Conservation (phyloP, 2,329 filamentous ascomycete genomes). For the Blumeria graminis region DNA sequence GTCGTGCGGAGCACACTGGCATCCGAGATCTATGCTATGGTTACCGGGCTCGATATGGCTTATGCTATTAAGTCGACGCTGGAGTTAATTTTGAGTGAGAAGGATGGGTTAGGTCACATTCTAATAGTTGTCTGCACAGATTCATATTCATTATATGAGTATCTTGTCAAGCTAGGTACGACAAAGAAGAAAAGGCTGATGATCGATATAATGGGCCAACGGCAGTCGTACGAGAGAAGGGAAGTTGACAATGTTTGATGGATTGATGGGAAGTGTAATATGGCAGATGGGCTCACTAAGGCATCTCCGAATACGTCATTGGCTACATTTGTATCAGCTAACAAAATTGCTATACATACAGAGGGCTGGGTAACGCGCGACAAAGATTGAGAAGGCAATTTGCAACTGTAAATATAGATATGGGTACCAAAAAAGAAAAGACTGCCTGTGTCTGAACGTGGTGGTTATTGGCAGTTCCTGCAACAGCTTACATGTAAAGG, state of each 20-base stretch:
- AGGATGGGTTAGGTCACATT: background rate
- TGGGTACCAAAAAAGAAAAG: no score
- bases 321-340: background rate
- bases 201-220: background rate
- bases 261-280: background rate
- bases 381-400: no score
- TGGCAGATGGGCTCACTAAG: background rate
- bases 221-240: background rate
- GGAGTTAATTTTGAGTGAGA: background rate
- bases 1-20: conserved; percentile 4
- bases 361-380: background rate
- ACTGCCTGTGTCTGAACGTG: background rate
- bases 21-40: conserved; percentile 4
- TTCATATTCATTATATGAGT: background rate
- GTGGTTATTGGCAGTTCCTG: background rate
- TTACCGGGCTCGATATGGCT: conserved; percentile 2
- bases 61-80: background rate
- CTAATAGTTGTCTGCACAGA: background rate
- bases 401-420: no score
- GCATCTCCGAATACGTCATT: background rate
- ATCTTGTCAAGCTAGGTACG: background rate
- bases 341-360: background rate
- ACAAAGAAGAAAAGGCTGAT: background rate
- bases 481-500: no score
- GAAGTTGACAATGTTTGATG: background rate